phyloP scores from a whole-genome alignment of 1,284 basidiomycete species.

The Entoloma clypeatum region DNA sequence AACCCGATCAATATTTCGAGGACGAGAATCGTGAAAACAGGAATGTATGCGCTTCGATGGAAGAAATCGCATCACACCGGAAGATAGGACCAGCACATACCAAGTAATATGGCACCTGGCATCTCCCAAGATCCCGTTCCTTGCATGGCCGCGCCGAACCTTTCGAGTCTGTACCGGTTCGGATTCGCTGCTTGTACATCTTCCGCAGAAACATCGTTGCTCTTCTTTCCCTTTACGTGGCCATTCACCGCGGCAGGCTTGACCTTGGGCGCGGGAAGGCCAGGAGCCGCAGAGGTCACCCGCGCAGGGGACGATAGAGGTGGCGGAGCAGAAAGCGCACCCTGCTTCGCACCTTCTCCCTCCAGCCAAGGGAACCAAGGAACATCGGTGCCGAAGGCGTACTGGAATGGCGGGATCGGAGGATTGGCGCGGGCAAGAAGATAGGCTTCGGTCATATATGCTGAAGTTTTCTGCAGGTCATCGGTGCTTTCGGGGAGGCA shows the following conservation, averaged over 20 bases:
- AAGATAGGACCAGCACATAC: too few relatives aligned
- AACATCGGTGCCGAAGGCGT: constrained; percentile 43
- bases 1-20: background rate
- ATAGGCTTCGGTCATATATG: constrained; percentile 64
- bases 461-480: constrained; percentile 67
- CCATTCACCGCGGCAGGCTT: background rate
- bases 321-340: too few relatives aligned
- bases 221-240: background rate
- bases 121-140: constrained; percentile 64
- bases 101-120: constrained; percentile 50
- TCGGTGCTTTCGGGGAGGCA: constrained; percentile 46
- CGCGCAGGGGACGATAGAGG: too few relatives aligned
- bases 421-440: constrained; percentile 35
- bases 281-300: background rate
- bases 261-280: background rate
- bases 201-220: too few relatives aligned
- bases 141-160: constrained; percentile 70
- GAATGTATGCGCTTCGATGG: constrained; percentile 1
- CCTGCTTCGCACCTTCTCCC: too few relatives aligned
- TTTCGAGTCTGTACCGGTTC: constrained; percentile 48
- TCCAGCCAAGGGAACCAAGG: constrained; percentile 59
- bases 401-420: constrained; percentile 49
- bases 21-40: background rate
- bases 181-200: too few relatives aligned
- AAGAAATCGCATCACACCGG: too few relatives aligned